These are phyloP conservation scores for Ambrosiella beaveri DNA, from an alignment of 2,329 filamentous ascomycete species.

Conservation along the genomic window DNA sequence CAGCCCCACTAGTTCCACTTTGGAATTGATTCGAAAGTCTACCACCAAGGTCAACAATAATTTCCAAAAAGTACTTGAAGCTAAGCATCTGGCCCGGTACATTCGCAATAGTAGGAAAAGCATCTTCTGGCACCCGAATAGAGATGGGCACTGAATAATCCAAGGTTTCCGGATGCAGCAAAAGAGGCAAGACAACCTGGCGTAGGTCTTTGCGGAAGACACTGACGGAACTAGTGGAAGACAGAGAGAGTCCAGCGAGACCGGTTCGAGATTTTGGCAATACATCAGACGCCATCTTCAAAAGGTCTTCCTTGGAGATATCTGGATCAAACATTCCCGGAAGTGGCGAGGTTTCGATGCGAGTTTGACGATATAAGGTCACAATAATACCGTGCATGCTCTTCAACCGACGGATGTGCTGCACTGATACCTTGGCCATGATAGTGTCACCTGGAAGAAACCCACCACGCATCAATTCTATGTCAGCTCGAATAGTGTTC, in stretches of 20 bases:
- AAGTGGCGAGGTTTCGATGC: slow-evolving; percentile 61
- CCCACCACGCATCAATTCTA: slow-evolving; percentile 67
- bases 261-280: slow-evolving; percentile 79
- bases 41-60: slow-evolving; percentile 80
- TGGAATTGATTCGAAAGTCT: slow-evolving; percentile 61
- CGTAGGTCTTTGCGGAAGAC: slow-evolving; percentile 91
- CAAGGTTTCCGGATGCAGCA: slow-evolving; percentile 67
- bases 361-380: slow-evolving; percentile 77
- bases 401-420: slow-evolving; percentile 77
- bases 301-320: slow-evolving; percentile 45
- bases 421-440: slow-evolving; percentile 62
- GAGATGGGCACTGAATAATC: slow-evolving; percentile 66
- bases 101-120: slow-evolving; percentile 77
- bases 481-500: slow-evolving; percentile 70
- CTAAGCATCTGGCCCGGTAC: slow-evolving; percentile 89
- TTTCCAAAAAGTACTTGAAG: slow-evolving; percentile 86
- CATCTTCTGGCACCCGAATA: slow-evolving; percentile 73
- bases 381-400: slow-evolving; percentile 86
- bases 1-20: slow-evolving; percentile 36
- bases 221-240: slow-evolving; percentile 71
- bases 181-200: slow-evolving; percentile 73
- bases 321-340: slow-evolving; percentile 30
- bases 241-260: slow-evolving; percentile 69
- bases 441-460: slow-evolving; percentile 74
- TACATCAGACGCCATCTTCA: slow-evolving; percentile 57